Evolutionary conservation across 2,329 filamentous ascomycete species (phyloP), one percentile per base, ranked within the genome.

Genomic region (Coniochaeta prunicola): DNA sequence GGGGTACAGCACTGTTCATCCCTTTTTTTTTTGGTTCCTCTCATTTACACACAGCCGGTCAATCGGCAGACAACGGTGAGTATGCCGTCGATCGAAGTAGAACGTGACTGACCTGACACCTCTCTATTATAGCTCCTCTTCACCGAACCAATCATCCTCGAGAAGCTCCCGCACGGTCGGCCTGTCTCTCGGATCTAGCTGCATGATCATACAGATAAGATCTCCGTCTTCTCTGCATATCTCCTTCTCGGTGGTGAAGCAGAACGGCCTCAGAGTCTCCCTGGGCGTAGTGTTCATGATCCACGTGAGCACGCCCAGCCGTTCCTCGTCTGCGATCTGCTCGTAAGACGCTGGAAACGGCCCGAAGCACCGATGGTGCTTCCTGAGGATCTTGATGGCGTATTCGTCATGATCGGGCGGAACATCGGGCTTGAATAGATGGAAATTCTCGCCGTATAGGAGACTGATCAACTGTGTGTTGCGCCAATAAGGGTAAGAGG

Each of bases 141-240:
- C 63, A n/a, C 58, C 62, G 58, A 69, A 68, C 66, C 64, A 68
- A 54, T 60, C 38, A 53, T 69, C 66, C 19, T 60, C 55, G 33
- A 70, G 62, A 12, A 68, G 60, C 60, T 65, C 60, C 50, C 66
- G 62, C 13, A 64, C 61, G 19, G 65, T 67, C 21, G 67, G 68
- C 57, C 67, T 60, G 57, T 68, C 66, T 13, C 66, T 62, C 34
- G 64, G 65, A 48, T 68, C 67, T 53, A 68, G 53, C 62, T 68
- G 66, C 61, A 69, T 64, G 59, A 67, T 63, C 30, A 61, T 64
- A 42, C 62, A 55, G 12, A 68, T 60, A 58, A 70, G 68, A 31
- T 61, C 55, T 36, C 60, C 66, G 28, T 68, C 64, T 33, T 62
- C 65, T 24, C 56, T 61, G n/a, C 60, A 58, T 33, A 70, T 34